Base-by-base conservation (phyloP, 805 yeast genomes). In the Yarrowia porcina region DNA sequence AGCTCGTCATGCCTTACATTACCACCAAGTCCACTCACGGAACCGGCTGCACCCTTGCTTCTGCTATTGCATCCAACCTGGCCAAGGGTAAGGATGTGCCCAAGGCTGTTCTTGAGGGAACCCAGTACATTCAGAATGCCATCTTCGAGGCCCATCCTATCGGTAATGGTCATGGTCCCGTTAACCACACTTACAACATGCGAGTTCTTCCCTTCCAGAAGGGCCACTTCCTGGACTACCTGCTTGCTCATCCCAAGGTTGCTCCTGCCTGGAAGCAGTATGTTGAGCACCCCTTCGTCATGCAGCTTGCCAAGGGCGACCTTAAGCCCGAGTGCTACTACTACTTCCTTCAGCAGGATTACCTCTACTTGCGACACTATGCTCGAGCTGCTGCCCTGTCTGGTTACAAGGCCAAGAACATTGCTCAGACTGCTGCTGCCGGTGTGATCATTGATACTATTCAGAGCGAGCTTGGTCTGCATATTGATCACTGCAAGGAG, bases 21-120 rank as follows among this genome's bases (percentile, higher is more conserved):
- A 69, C 75, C 7, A 77, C 90, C 0, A 72, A 74, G 2, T 82
- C 86, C 69, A 84, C 89, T 1, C 97, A 91, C 72, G 97, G 97
- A 12, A 89, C 97, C 3, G 97, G 97, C 0, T 91, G 97, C 73
- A 88, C 97, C 0, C 77, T 91, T 57, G 84, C 96, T 0, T 85
- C 96, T 0, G 80, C 96, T 0, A 86, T 91, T 66, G 86, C 94
- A 0, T 84, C 94, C 1, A 83, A 88, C 67, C 67, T 90, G 25
- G 92, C 96, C 3, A 77, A 77, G 35, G 86, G 86, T 0, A 66
- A 70, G 35, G 33, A 76, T 0, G 69, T 89, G 9, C 66, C 68
- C 2, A 78, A 77, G 2, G 77, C 96, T 0, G 81, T 88, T 8
- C 77, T 78, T 9, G 74, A 79, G 20, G 83, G 87, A 0, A 81